These are phyloP conservation scores for Xylariaceae sp. DNA, from an alignment of 2,329 filamentous ascomycete species.

Conservation along the genomic window DNA sequence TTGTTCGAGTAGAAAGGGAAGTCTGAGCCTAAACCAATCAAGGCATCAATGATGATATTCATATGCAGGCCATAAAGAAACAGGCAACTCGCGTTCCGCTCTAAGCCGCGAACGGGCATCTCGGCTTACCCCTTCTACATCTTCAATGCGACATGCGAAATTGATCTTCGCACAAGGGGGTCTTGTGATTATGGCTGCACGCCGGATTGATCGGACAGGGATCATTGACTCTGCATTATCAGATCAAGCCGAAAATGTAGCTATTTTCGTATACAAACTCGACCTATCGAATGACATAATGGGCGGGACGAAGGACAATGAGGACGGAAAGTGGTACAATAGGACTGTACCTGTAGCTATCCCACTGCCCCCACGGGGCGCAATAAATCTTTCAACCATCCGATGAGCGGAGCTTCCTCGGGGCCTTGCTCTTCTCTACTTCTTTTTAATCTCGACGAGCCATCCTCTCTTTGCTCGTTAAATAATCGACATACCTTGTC, in stretches of 20 bases:
- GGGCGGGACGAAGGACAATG: not conserved
- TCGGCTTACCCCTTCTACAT: too few relatives aligned
- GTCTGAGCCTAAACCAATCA: too few relatives aligned
- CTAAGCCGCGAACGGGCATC: too few relatives aligned
- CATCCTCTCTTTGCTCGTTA: not conserved
- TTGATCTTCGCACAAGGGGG: too few relatives aligned
- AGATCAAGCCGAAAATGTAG: not conserved
- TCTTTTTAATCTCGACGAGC: not conserved
- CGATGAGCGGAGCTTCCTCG: not conserved
- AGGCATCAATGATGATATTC: too few relatives aligned
- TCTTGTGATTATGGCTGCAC: too few relatives aligned
- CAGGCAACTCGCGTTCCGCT: too few relatives aligned
- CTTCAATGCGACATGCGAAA: too few relatives aligned
- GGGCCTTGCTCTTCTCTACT: not conserved
- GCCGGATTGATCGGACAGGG: not conserved
- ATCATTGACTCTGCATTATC: not conserved
- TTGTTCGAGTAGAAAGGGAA: too few relatives aligned
- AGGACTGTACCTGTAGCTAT: too few relatives aligned
- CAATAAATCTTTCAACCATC: not conserved
- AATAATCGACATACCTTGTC: not conserved
- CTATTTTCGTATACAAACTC: not conserved
- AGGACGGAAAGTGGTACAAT: not conserved
- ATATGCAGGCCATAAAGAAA: too few relatives aligned
- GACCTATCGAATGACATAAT: not conserved
- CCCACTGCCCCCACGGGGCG: not conserved